Evolutionary conservation across 148 eudicot genomes (phyloP), one percentile per base, ranked within the genome.

Genomic region (Persicaria maculosa): DNA sequence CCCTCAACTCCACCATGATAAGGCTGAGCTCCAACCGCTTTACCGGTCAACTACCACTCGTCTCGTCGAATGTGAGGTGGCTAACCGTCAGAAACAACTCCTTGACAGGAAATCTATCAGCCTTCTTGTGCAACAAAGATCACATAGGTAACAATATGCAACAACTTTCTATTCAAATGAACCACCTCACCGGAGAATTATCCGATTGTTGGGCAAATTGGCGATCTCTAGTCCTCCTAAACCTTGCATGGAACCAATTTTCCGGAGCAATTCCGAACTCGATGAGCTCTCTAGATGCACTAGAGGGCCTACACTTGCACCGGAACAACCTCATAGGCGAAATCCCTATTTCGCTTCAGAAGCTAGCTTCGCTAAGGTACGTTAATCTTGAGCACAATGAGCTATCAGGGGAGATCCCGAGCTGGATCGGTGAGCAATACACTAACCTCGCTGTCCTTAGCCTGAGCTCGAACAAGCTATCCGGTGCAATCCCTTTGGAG

Each of bases 391-490:
- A 69, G 10, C 72, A 69, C 12, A 69, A 17, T 16, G 50, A 20
- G 50, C 16, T 44, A 47, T 45, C 50, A 20, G 50, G 50, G 0
- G 65, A 58, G n/a, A 47, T 45, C 47, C 72, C 40, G 40, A 31
- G 40, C 40, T 31, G 40, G 40, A 31, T 31, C 40, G 40, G 40
- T 31, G 40, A 31, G 40, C 40, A 31, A 31, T 31, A 31, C 40
- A 31, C 3, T 2, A 31, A 69, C 2, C 47, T 69, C 25, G 44
- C 72, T 0, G 47, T 69, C 16, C 11, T 69, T 45, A 31, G 20
- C 25, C 50, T 44, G 1, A 79, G 85, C 69, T 70, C 80, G 0
- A 77, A 73, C 40, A 77, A 79, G 9, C 44, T 83, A n/a, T 58
- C 22, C 17, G 89, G 47, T 50, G 3, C 16, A 20, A 74, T 83